A percentile compares a stretch with the other conserved stretches of the same genome.
Conservation (phyloP, 225 moss, liverwort and hornwort species). For the Thuidium tamariscinum region DNA sequence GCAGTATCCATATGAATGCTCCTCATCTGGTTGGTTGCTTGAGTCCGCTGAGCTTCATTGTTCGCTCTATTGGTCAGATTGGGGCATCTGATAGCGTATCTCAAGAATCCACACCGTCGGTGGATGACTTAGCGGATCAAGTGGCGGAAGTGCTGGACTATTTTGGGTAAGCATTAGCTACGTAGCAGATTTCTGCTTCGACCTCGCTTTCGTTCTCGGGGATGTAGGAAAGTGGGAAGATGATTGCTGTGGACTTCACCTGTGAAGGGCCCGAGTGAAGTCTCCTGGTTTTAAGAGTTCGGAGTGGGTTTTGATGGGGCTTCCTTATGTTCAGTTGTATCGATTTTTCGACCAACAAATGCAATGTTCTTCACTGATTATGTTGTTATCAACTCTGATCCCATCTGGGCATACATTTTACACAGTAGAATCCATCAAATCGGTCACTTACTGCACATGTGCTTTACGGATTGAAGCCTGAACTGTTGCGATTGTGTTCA, state of each 20-base stretch:
- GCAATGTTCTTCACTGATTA: neutral
- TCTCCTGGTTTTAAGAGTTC: too few relatives aligned
- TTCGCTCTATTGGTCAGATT: constrained; percentile 9
- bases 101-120: constrained; percentile 37
- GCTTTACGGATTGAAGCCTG: neutral
- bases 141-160: constrained; percentile 73
- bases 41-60: neutral
- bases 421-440: neutral
- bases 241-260: neutral
- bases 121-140: constrained; percentile 80
- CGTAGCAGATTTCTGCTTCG: neutral
- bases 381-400: neutral
- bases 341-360: neutral
- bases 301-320: neutral
- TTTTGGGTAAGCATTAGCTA: constrained; percentile 41
- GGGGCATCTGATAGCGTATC: constrained; percentile 44
- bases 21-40: neutral
- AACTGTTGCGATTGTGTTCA: neutral
- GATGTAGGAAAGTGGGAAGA: neutral
- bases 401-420: neutral
- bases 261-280: neutral
- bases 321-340: neutral
- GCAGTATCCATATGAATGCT: neutral
- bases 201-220: neutral
- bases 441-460: neutral